Conservation (phyloP, 1,284 basidiomycete species). For the Stereum hirsutum region DNA sequence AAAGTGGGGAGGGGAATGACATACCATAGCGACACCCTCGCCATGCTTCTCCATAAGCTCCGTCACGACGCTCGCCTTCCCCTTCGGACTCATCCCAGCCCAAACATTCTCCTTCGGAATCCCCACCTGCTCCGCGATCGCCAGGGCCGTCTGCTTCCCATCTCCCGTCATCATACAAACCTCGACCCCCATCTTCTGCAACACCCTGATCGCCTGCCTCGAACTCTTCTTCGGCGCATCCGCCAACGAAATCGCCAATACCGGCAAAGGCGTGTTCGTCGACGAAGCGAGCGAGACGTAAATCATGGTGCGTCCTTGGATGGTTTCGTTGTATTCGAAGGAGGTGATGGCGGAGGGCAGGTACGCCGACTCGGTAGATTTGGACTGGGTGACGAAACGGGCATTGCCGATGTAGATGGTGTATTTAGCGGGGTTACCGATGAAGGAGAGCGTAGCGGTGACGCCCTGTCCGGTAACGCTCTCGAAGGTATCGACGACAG, state of each 20-base stretch:
- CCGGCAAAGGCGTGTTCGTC: slow-evolving; percentile 19
- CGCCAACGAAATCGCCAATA: slow-evolving; percentile 59
- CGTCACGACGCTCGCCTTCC: slow-evolving; percentile 77
- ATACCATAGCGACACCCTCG: slow-evolving; percentile 84
- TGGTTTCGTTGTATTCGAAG: slow-evolving; percentile 64
- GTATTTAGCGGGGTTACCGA: slow-evolving; percentile 28
- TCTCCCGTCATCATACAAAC: slow-evolving; percentile 93
- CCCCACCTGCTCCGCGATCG: slow-evolving; percentile 82
- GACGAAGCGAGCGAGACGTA: slow-evolving; percentile 57
- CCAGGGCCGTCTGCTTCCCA: slow-evolving; percentile 70
- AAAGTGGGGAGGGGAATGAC: slow-evolving; percentile 17
- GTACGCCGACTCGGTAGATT: slow-evolving; percentile 27
- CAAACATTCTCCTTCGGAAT: slow-evolving; percentile 76
- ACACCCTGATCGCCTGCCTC: slow-evolving; percentile 67
- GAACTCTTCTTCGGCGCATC: slow-evolving; percentile 83
- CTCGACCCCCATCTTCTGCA: slow-evolving; percentile 82
- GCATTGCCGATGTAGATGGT: slow-evolving; percentile 71
- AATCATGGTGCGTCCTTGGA: slow-evolving; percentile 75
- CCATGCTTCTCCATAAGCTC: slow-evolving; percentile 73
- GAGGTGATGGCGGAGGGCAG: slow-evolving; percentile 48
- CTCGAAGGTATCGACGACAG: slow-evolving; percentile 64
- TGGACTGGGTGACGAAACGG: slow-evolving; percentile 53
- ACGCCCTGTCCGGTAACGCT: slow-evolving; percentile 88
- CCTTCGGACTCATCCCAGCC: slow-evolving; percentile 87
- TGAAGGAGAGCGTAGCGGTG: slow-evolving; percentile 50